Base-by-base conservation (phyloP, 768 basidiomycete genomes). In the Lactifluus subvellereus region DNA sequence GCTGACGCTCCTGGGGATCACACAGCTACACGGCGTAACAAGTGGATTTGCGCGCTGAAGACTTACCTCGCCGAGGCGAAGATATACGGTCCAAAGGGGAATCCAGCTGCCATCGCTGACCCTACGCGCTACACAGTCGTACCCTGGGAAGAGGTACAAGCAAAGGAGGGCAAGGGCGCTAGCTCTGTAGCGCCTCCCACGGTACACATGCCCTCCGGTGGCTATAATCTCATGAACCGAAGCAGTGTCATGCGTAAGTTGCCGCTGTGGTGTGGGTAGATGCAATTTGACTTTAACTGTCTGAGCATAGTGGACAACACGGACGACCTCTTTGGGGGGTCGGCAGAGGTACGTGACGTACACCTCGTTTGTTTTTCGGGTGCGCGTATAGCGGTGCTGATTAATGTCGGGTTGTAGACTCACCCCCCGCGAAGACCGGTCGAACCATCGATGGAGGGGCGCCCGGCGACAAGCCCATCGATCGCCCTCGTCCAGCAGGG, bases 31-130 rank as follows among this genome's bases (percentile, higher is more conserved):
- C 82, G 92, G 59, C 82, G 91, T 40, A 94, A 94, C 78, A 95
- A 92, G 74, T 95, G 92, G 92, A 82, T 94, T 48, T 94, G 91
- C 73, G 88, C 89, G 16, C 78, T 97, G 59, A 95, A 94, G 74
- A 71, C 80, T 50, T 80, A 83, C 53, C 76, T 91, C 63, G 82
- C 79, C 32, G 87, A 91, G 63, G 73, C 85, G 54, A 79, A 84
- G 66, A 87, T 97, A 62, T 92, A 79, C 68, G 87, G 87, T 6
- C 84, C 86, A 9, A 72, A 66, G 37, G 84, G 88, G 27, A 71
- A 86, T 71, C 86, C 87, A 1, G 72, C 77, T 66, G 76, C 79
- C 27, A 74, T 80, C n/a, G 74, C 87, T 40, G 76, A 75, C 3
- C 82, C 87, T 14, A 73, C 77, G 8, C 78, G 80, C 20, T 88